phyloP scores from a whole-genome alignment of 73 alveolate species.

The Durusdinium trenchii region DNA sequence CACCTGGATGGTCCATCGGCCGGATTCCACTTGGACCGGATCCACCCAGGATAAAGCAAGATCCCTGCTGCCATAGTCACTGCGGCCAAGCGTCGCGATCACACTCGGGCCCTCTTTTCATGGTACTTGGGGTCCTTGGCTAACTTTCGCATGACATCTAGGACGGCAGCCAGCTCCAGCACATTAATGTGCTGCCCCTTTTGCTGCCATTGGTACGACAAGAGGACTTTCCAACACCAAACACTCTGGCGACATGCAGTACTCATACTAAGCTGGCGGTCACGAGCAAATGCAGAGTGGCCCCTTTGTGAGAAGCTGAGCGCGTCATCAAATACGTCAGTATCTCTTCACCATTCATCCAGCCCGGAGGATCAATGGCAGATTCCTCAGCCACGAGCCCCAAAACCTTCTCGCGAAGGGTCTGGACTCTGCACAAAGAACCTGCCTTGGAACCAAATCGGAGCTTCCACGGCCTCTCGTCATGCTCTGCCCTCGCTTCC shows the following conservation, averaged over 20 bases:
- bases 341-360: slow-evolving; percentile 6
- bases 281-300: not conserved
- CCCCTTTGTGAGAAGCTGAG: not conserved
- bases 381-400: not conserved
- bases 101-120: not conserved
- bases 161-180: slow-evolving; percentile 25
- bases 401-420: not conserved
- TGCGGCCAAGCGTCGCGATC: not conserved
- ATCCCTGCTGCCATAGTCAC: not conserved
- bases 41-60: not conserved
- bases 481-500: not conserved
- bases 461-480: not conserved
- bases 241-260: not conserved
- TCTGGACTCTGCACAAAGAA: not conserved
- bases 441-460: slow-evolving; percentile 1
- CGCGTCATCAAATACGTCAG: not conserved
- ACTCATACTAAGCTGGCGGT: not conserved
- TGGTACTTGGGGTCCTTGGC: not conserved
- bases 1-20: not conserved
- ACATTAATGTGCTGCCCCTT: slow-evolving; percentile 18
- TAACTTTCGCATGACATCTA: not conserved
- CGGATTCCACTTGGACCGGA: not conserved
- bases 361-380: not conserved
- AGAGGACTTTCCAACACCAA: slow-evolving; percentile 18
- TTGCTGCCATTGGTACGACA: slow-evolving; percentile 28